Conservation (phyloP, 2,329 filamentous ascomycete genomes). For the Pestalotiopsis sp. region DNA sequence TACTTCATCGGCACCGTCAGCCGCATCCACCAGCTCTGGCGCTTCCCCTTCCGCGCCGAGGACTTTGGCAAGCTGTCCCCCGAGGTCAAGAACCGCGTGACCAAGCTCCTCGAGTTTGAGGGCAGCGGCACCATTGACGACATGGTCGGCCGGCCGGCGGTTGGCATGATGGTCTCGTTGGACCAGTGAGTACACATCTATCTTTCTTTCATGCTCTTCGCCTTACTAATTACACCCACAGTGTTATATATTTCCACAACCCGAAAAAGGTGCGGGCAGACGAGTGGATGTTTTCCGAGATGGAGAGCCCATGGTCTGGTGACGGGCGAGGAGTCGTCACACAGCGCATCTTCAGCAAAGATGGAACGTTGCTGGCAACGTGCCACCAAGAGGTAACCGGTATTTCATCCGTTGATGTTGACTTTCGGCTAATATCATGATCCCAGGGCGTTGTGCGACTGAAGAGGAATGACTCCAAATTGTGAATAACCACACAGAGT, state of each 20-base stretch:
- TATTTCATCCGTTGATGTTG: background rate
- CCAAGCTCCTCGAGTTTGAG: constrained; percentile 41
- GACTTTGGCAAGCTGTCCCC: constrained; percentile 53
- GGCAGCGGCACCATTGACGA: constrained; percentile 48
- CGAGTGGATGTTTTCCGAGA: constrained; percentile 80
- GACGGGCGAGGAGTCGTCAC: constrained; percentile 75
- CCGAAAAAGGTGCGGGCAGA: constrained; percentile 58
- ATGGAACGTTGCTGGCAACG: constrained; percentile 73
- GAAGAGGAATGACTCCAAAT: constrained; percentile 25
- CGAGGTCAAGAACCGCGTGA: constrained; percentile 37
- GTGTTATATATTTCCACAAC: constrained; percentile 66
- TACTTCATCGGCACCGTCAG: constrained; percentile 91
- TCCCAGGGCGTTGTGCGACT: constrained; percentile 30
- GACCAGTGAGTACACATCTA: constrained; percentile 58
- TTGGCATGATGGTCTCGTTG: constrained; percentile 84
- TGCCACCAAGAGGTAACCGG: constrained; percentile 73
- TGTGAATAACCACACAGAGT: constrained; percentile 14
- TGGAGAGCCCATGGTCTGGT: constrained; percentile 78
- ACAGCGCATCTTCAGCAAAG: constrained; percentile 70
- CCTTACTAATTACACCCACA: constrained; percentile 7
- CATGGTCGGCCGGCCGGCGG: constrained; percentile 50
- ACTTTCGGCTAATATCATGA: background rate
- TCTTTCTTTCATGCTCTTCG: background rate
- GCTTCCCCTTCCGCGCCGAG: constrained; percentile 59
- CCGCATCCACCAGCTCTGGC: constrained; percentile 77